These are phyloP conservation scores for Epichloe elymi DNA, from an alignment of 2,329 filamentous ascomycete genomes.

Conservation along the genomic window DNA sequence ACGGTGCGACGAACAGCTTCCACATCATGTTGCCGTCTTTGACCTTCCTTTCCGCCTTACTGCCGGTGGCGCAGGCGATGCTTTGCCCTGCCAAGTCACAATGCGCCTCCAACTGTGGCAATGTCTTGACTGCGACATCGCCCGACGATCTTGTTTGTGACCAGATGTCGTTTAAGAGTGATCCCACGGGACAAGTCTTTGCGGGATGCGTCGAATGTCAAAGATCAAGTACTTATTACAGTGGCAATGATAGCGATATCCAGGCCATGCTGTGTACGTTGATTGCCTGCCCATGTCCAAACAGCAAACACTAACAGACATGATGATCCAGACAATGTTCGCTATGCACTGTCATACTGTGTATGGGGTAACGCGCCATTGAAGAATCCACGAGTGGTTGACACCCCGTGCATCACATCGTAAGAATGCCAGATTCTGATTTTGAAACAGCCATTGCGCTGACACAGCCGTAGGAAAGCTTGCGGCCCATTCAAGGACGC, in stretches of 20 bases:
- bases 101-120: constrained; percentile 39
- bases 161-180: constrained; percentile 24
- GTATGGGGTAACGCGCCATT: constrained; percentile 32
- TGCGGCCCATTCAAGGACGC: constrained; percentile 36
- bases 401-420: constrained; percentile 40
- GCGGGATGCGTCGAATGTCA: constrained; percentile 40
- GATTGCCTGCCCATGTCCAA: not conserved
- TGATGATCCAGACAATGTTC: constrained; percentile 37
- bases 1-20: not conserved
- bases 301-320: not conserved
- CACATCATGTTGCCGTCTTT: not conserved
- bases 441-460: constrained; percentile 7
- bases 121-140: constrained; percentile 33
- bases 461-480: constrained; percentile 29
- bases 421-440: constrained; percentile 13
- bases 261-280: constrained; percentile 42
- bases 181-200: constrained; percentile 32
- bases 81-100: constrained; percentile 34
- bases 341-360: constrained; percentile 42
- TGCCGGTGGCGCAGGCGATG: constrained; percentile 18
- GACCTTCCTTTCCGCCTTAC: not conserved
- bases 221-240: constrained; percentile 33
- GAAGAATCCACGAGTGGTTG: constrained; percentile 25
- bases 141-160: constrained; percentile 35
- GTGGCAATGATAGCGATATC: constrained; percentile 35